phyloP scores from a whole-genome alignment of 495 filamentous ascomycete genomes.

The Thermothielavioides terrestris region DNA sequence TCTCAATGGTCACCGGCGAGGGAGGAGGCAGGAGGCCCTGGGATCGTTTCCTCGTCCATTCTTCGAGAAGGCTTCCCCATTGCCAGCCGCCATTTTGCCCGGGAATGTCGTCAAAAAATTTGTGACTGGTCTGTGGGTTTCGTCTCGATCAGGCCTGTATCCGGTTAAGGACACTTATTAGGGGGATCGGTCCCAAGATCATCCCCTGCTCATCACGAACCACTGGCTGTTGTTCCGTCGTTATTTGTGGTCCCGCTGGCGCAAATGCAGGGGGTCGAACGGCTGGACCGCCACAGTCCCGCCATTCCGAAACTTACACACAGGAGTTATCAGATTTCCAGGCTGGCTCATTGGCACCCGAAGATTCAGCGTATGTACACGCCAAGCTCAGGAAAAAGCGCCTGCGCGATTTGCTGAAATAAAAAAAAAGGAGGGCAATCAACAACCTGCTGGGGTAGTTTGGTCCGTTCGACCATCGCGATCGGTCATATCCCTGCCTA shows the following conservation, averaged over 20 bases:
- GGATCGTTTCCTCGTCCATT: constrained; percentile 1
- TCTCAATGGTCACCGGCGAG: not conserved
- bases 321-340: not conserved
- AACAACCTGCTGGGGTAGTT: constrained; percentile 3
- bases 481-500: not conserved
- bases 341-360: constrained; percentile 11
- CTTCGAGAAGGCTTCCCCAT: constrained; percentile 6
- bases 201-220: not conserved
- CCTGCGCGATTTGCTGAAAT: not conserved
- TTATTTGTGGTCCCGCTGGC: not conserved
- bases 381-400: constrained; percentile 1
- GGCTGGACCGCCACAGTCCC: not conserved
- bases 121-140: not conserved
- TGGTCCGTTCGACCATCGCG: not conserved
- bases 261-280: constrained; percentile 4
- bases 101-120: constrained; percentile 6
- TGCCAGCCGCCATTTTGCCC: not conserved
- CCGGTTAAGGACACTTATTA: constrained; percentile 10
- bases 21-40: too few species aligned
- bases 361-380: constrained; percentile 9
- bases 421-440: constrained; percentile 13
- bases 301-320: not conserved
- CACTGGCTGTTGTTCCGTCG: not conserved
- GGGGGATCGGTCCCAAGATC: constrained; percentile 6
- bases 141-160: constrained; percentile 1